Conservation (phyloP, 805 yeast genomes). For the Saturnispora hagleri region DNA sequence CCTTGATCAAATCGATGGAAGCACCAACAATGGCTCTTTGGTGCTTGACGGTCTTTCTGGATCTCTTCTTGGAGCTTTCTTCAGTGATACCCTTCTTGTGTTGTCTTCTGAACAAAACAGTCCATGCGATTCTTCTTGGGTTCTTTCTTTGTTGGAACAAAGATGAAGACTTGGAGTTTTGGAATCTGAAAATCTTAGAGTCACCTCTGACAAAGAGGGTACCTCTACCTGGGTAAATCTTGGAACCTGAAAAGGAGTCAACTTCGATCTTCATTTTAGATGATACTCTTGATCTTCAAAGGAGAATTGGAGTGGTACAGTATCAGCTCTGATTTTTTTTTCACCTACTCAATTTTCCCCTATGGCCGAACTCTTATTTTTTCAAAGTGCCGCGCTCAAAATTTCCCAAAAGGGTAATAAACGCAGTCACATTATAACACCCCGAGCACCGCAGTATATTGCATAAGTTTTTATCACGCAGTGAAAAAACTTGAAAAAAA, state of each 20-base stretch:
- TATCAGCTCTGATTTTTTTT: not conserved
- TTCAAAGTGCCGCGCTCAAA: not conserved
- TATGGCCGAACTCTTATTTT: not conserved
- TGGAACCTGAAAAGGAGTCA: conserved; percentile 98
- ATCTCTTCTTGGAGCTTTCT: conserved; percentile 94
- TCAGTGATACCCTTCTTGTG: conserved; percentile 99
- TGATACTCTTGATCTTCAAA: not conserved
- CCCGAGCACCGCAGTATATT: not conserved
- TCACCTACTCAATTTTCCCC: not conserved
- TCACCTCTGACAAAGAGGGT: conserved; percentile 98
- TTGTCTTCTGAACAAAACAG: conserved; percentile 98
- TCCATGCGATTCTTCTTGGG: conserved; percentile 99
- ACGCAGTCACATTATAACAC: not conserved
- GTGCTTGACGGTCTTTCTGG: conserved; percentile 95
- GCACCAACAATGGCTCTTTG: conserved; percentile 99
- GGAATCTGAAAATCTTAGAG: conserved; percentile 99
- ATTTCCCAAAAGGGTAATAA: not conserved
- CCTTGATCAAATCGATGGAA: conserved; percentile 94
- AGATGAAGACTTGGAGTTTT: conserved; percentile 93
- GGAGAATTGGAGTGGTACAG: not conserved
- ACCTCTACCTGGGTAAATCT: conserved; percentile 99
- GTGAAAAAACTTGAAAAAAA: not conserved
- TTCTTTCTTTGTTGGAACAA: conserved; percentile 99
- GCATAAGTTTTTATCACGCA: not conserved
- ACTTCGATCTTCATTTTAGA: conserved; percentile 91